phyloP scores from a whole-genome alignment of 2,329 filamentous ascomycete genomes.

The Fusarium subglutinans region DNA sequence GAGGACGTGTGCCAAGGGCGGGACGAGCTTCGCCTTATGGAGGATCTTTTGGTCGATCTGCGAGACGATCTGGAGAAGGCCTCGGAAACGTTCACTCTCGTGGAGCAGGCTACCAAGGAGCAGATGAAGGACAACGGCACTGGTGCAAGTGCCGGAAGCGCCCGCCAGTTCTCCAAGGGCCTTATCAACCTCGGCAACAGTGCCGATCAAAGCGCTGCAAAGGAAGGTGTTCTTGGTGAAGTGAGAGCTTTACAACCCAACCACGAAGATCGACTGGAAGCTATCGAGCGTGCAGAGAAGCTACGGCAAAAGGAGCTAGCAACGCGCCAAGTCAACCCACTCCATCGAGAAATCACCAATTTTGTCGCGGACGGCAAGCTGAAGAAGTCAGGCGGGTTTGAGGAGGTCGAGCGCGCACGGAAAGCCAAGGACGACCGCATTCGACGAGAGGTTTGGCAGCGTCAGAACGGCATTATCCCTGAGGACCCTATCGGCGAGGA shows the following conservation, averaged over 20 bases:
- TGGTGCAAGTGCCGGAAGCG: constrained; percentile 58
- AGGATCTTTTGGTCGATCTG: constrained; percentile 91
- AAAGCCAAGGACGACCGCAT: constrained; percentile 88
- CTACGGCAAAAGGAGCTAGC: constrained; percentile 88
- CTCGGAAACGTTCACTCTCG: constrained; percentile 89
- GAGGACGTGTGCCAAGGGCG: constrained; percentile 96
- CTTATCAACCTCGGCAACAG: constrained; percentile 63
- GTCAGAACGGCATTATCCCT: constrained; percentile 66
- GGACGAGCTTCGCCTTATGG: constrained; percentile 94
- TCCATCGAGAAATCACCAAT: constrained; percentile 83
- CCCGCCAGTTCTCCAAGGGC: constrained; percentile 65
- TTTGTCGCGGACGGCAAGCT: constrained; percentile 92
- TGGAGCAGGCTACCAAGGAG: constrained; percentile 98
- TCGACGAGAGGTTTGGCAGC: constrained; percentile 79
- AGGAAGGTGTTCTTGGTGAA: constrained; percentile 91
- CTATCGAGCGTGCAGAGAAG: constrained; percentile 97
- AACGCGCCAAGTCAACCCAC: constrained; percentile 74
- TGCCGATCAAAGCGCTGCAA: constrained; percentile 79
- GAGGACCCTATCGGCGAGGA: constrained; percentile 56
- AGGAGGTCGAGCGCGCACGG: constrained; percentile 88
- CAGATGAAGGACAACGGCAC: constrained; percentile 82
- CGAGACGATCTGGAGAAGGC: constrained; percentile 96
- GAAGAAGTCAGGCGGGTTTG: constrained; percentile 95
- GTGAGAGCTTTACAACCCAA: constrained; percentile 94
- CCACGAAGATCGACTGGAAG: constrained; percentile 90